Conservation (phyloP, 345 rosid species). For the Aquilaria sinensis region DNA sequence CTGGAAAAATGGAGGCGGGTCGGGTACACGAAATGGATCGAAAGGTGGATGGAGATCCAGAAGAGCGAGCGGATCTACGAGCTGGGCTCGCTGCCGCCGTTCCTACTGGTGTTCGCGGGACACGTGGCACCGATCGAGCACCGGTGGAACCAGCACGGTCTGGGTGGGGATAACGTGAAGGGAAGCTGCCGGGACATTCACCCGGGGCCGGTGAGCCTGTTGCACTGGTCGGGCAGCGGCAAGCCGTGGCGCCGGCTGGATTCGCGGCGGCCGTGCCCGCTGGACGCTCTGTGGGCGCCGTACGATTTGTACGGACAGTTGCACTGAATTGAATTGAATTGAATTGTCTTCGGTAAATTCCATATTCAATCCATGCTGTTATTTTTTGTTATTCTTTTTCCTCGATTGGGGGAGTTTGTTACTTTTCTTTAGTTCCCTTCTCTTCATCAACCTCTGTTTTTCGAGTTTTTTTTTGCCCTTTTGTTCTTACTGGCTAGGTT, state of each 20-base stretch:
- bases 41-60: constrained; percentile 98
- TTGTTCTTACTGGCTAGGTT: too few species aligned
- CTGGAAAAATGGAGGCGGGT: constrained; percentile 74
- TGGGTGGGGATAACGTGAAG: constrained; percentile 89
- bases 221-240: constrained; percentile 99
- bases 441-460: too few species aligned
- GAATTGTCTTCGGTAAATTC: constrained; percentile 22
- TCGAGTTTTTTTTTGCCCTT: too few species aligned
- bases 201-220: constrained; percentile 85
- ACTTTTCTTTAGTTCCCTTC: too few species aligned
- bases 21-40: constrained; percentile 72
- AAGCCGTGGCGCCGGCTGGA: constrained; percentile 96
- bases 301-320: constrained; percentile 71
- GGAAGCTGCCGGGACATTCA: constrained; percentile 92
- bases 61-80: constrained; percentile 81
- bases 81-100: constrained; percentile 94
- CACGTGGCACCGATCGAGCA: constrained; percentile 89
- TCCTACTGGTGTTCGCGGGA: constrained; percentile 74
- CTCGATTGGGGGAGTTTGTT: background rate
- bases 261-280: constrained; percentile 71
- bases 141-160: constrained; percentile 96
- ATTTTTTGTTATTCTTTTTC: background rate
- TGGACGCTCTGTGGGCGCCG: constrained; percentile 81
- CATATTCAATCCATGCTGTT: background rate
- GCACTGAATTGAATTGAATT: constrained; percentile 20